Conservation (phyloP, 805 yeast species). For the Schwanniomyces polymorphus region DNA sequence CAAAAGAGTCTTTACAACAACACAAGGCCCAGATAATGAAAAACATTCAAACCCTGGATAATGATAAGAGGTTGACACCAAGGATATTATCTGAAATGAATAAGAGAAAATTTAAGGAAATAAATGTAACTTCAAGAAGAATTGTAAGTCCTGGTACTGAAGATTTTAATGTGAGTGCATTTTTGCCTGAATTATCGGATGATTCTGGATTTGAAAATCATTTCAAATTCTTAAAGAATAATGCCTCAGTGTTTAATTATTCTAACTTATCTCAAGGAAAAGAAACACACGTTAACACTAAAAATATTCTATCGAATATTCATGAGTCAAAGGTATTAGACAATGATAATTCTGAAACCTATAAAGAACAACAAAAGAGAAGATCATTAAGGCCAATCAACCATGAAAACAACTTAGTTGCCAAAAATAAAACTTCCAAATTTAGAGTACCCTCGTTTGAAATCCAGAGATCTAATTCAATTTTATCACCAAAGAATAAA, state of each 20-base stretch:
- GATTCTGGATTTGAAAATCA: conserved; percentile 51
- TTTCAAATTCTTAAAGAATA: conserved; percentile 32
- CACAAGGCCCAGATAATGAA: not conserved
- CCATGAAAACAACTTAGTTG: conserved; percentile 2
- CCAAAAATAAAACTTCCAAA: conserved; percentile 20
- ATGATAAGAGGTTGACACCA: conserved; percentile 6
- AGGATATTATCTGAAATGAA: conserved; percentile 27
- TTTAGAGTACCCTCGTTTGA: conserved; percentile 45
- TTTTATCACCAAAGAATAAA: conserved; percentile 33
- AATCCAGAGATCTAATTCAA: conserved; percentile 35
- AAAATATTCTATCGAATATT: conserved; percentile 26
- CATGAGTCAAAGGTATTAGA: conserved; percentile 15
- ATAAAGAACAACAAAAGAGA: not conserved
- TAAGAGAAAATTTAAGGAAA: conserved; percentile 37
- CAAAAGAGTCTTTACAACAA: conserved; percentile 3
- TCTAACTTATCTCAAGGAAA: conserved; percentile 9
- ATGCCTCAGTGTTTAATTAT: conserved; percentile 8
- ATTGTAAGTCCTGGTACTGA: conserved; percentile 44
- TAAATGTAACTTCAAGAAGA: conserved; percentile 41
- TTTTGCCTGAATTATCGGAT: conserved; percentile 47
- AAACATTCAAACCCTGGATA: not conserved
- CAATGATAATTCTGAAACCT: not conserved
- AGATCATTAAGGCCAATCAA: conserved; percentile 1
- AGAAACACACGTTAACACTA: conserved; percentile 23
- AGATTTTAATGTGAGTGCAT: conserved; percentile 39